Percentiles rank a stretch among this genome's conserved stretches.
Evolutionary conservation across 2,329 filamentous ascomycete species (phyloP).

Genomic region (Colletotrichum shisoi): DNA sequence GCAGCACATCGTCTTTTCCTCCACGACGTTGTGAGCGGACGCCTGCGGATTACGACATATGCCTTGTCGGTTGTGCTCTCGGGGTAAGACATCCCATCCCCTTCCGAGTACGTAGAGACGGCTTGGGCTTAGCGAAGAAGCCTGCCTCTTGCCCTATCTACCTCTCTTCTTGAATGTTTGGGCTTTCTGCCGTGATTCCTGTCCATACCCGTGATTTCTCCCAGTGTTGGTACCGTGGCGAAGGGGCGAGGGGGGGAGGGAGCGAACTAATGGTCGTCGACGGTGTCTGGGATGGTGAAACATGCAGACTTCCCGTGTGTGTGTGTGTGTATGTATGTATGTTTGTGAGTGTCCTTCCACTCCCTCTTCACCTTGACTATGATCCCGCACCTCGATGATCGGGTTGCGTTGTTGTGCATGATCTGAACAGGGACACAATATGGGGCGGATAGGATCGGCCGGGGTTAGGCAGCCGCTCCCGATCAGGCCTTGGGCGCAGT

Average conservation of each 20-base stretch:
- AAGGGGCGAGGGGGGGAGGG: slow-evolving; percentile 2
- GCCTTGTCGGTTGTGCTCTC: neutral
- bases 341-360: neutral
- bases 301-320: slow-evolving; percentile 22
- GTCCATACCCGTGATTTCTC: neutral
- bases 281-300: slow-evolving; percentile 12
- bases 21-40: neutral
- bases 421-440: slow-evolving; percentile 6
- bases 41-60: neutral
- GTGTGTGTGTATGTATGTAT: neutral
- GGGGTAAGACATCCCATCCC: slow-evolving; percentile 8
- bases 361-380: too few species aligned
- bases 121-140: slow-evolving; percentile 8
- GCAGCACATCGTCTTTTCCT: neutral
- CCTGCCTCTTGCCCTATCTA: neutral
- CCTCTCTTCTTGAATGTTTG: slow-evolving; percentile 1
- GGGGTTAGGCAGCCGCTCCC: neutral
- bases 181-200: neutral
- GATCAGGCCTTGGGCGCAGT: neutral
- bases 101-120: neutral
- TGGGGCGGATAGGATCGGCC: slow-evolving; percentile 11
- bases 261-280: slow-evolving; percentile 9
- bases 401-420: slow-evolving; percentile 8
- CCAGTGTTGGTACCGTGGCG: neutral
- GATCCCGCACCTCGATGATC: slow-evolving; percentile 1